These are phyloP conservation scores for Mycosphaerella sp. DNA, from an alignment of 2,329 filamentous ascomycete species.

Conservation along the genomic window DNA sequence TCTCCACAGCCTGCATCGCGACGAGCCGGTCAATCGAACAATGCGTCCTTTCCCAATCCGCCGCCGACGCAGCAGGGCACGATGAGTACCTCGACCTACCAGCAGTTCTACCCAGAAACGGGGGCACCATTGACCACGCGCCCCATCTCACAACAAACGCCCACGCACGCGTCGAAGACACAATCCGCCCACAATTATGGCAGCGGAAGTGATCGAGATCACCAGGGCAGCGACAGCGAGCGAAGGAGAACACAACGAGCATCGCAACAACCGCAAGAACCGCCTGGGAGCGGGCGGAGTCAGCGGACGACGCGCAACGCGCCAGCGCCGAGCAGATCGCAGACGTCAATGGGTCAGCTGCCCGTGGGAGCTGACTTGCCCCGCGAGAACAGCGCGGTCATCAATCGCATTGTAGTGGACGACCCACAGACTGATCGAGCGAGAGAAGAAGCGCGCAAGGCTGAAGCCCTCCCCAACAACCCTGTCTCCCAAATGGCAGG, in stretches of 20 bases:
- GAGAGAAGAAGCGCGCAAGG: slow-evolving; percentile 63
- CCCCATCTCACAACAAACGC: slow-evolving; percentile 23
- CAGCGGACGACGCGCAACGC: slow-evolving; percentile 32
- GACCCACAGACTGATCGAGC: slow-evolving; percentile 68
- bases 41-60: slow-evolving; percentile 39
- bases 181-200: slow-evolving; percentile 34
- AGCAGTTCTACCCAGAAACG: slow-evolving; percentile 48
- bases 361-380: slow-evolving; percentile 51
- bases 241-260: slow-evolving; percentile 34
- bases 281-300: slow-evolving; percentile 39
- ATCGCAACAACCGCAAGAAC: slow-evolving; percentile 42
- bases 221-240: slow-evolving; percentile 32
- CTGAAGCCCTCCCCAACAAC: slow-evolving; percentile 48
- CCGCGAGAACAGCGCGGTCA: slow-evolving; percentile 70
- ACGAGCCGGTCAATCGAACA: slow-evolving; percentile 19
- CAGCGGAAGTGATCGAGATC: slow-evolving; percentile 32
- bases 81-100: slow-evolving; percentile 71
- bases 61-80: slow-evolving; percentile 38
- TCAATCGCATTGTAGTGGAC: slow-evolving; percentile 70
- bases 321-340: slow-evolving; percentile 41
- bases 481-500: slow-evolving; percentile 42
- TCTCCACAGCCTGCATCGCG: slow-evolving; percentile 17
- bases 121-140: slow-evolving; percentile 21
- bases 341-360: slow-evolving; percentile 48
- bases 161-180: slow-evolving; percentile 23